Base-by-base conservation (phyloP, 2,329 filamentous ascomycete species). In the Diaporthe citrichinensis region DNA sequence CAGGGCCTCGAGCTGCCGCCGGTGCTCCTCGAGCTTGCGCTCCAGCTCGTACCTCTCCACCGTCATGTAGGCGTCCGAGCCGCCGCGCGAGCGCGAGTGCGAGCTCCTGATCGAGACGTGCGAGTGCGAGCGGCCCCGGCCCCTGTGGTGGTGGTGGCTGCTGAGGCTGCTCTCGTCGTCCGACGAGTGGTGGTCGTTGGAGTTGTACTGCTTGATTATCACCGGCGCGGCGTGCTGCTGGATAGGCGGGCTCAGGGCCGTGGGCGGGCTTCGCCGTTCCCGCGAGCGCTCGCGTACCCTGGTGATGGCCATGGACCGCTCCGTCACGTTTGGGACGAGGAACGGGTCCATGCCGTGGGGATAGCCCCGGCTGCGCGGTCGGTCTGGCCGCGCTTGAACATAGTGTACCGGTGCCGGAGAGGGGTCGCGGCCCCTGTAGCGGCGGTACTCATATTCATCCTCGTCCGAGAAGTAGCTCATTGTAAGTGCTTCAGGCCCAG, bases 201-300 rank as follows among this genome's bases (percentile, higher is more conserved):
- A 83, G 71, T 86, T 87, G 74, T 90, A 88, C 81, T 91, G 91
- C 80, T 91, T 90, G 80, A 92, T 91, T 71, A 92, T 87, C 65
- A 92, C 85, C 1, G 89, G 88, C 7, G 81, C 78, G 23, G 84
- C 82, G 25, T 80, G 82, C 14, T 81, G 81, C 14, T 81, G 81
- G 14, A 82, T 78, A 9, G 83, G 80, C 39, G 80, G 79, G 68
- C 77, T 80, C 25, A 80, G 79, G 25, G 80, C 80, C 78, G 73
- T 80, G 9, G 85, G 85, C 31, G 86, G 86, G 76, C 82, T 84
- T 25, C 85, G 85, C 46, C 87, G 86, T 77, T 89, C 88, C 34
- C 86, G 86, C 25, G 87, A 88, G 51, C 81, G 82, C 57, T 85
- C 83, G 31, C 86, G 86, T 39, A 85, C 80, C 49, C 86, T 84